These are phyloP conservation scores for Pleurostoma richardsiae DNA, from an alignment of 2,329 filamentous ascomycete species.

Conservation along the genomic window DNA sequence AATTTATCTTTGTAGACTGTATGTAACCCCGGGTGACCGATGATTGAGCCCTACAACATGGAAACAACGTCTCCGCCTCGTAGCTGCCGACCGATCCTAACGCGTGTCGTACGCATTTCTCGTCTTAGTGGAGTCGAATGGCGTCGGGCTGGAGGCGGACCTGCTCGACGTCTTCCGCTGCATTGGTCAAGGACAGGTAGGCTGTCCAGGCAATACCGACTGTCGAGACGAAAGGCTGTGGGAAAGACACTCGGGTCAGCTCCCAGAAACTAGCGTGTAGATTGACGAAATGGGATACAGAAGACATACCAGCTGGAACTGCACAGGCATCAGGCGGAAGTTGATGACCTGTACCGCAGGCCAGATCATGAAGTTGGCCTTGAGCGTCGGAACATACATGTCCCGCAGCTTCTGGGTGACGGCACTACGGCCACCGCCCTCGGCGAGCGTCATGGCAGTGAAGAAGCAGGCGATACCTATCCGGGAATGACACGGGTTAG, in stretches of 20 bases:
- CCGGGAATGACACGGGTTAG: slow-evolving; percentile 15
- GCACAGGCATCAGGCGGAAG: slow-evolving; percentile 90
- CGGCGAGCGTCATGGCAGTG: slow-evolving; percentile 91
- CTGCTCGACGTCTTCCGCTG: slow-evolving; percentile 61
- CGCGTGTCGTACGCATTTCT: too few relatives aligned
- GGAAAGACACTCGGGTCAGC: slow-evolving; percentile 7
- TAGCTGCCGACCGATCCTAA: too few relatives aligned
- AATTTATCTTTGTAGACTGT: too few relatives aligned
- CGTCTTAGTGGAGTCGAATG: slow-evolving; percentile 15
- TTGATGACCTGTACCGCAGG: slow-evolving; percentile 94
- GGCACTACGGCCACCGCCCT: slow-evolving; percentile 80
- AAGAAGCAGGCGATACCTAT: slow-evolving; percentile 77
- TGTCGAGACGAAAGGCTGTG: slow-evolving; percentile 88
- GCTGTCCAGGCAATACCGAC: slow-evolving; percentile 97
- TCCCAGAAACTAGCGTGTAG: neutral
- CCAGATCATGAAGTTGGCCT: slow-evolving; percentile 95
- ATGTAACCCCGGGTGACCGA: too few relatives aligned
- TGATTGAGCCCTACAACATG: too few relatives aligned
- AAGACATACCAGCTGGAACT: slow-evolving; percentile 84
- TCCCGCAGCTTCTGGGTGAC: slow-evolving; percentile 82
- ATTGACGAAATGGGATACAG: neutral
- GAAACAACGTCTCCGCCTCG: too few relatives aligned
- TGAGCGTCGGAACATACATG: slow-evolving; percentile 89
- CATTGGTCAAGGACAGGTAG: slow-evolving; percentile 89
- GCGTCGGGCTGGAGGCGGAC: slow-evolving; percentile 13